Percentiles rank a stretch among this genome's conserved stretches.
phyloP scores from a whole-genome alignment of 2,329 filamentous ascomycete species.

The Lasiodiplodia sp. region DNA sequence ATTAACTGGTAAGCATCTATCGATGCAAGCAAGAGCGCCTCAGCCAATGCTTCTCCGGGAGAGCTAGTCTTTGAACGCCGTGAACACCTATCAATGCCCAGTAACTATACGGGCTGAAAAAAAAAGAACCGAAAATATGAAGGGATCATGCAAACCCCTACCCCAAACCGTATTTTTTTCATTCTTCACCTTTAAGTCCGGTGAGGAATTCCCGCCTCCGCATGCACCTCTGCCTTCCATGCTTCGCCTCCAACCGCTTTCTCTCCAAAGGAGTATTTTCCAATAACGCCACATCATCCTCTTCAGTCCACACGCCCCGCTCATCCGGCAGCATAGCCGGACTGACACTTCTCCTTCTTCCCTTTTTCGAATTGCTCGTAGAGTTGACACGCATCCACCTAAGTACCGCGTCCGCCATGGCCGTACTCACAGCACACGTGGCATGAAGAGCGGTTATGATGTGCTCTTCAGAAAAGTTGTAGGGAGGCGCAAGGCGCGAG shows the following conservation, averaged over 20 bases:
- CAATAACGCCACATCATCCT: conserved; percentile 12
- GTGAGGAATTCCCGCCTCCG: conserved; percentile 17
- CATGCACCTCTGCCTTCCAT: conserved; percentile 16
- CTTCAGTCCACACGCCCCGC: conserved; percentile 25
- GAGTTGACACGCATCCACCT: conserved; percentile 16
- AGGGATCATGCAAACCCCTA: background rate
- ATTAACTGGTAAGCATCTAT: background rate
- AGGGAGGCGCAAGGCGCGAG: conserved; percentile 14
- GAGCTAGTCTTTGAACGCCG: background rate
- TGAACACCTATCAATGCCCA: background rate
- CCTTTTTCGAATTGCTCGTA: background rate
- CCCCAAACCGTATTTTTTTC: background rate
- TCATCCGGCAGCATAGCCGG: conserved; percentile 1
- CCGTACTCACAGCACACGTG: conserved; percentile 7
- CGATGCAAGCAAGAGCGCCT: background rate
- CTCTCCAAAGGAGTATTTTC: background rate
- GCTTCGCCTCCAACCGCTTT: conserved; percentile 18
- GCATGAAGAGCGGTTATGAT: conserved; percentile 18
- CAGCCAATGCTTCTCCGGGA: background rate
- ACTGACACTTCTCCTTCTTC: conserved; percentile 9
- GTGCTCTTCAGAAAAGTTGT: conserved; percentile 12
- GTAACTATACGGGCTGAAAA: background rate
- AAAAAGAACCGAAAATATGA: background rate
- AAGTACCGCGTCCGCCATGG: conserved; percentile 9
- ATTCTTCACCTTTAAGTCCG: background rate